Conservation (phyloP, 176 grass and related monocot species). For the Elymus sibiricus region DNA sequence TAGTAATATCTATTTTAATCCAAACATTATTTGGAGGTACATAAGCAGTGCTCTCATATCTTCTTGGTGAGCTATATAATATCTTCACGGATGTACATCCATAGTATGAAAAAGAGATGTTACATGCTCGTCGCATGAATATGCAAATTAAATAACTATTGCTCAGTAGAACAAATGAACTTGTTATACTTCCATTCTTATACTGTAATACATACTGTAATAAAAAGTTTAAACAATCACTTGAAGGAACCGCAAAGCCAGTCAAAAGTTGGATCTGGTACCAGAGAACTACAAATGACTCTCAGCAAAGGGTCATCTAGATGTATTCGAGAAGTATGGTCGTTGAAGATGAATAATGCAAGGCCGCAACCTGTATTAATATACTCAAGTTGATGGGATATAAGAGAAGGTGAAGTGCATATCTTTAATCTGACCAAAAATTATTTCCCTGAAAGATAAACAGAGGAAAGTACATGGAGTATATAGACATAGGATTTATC, state of each 20-base stretch:
- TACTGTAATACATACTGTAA: not conserved
- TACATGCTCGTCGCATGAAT: not conserved
- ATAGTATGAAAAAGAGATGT: not conserved
- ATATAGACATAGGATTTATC: too few species aligned
- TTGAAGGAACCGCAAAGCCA: not conserved
- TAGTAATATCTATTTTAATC: too few species aligned
- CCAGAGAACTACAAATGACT: not conserved
- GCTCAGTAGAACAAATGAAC: too few species aligned
- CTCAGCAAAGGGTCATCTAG: too few species aligned
- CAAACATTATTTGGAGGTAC: conserved; percentile 60
- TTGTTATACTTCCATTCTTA: not conserved
- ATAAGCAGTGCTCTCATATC: conserved; percentile 87
- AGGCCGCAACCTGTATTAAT: too few species aligned
- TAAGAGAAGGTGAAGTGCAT: too few species aligned
- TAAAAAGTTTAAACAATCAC: too few species aligned
- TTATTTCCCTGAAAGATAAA: not conserved
- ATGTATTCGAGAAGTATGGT: too few species aligned
- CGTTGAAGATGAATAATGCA: too few species aligned
- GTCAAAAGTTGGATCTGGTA: not conserved
- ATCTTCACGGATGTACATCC: conserved; percentile 60
- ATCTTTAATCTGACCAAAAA: not conserved
- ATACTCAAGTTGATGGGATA: too few species aligned
- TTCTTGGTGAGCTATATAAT: conserved; percentile 52
- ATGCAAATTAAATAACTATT: too few species aligned
- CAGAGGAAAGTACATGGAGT: too few species aligned